Conservation (phyloP, 169 alveolate genomes). For the Plasmodium knowlesi region DNA sequence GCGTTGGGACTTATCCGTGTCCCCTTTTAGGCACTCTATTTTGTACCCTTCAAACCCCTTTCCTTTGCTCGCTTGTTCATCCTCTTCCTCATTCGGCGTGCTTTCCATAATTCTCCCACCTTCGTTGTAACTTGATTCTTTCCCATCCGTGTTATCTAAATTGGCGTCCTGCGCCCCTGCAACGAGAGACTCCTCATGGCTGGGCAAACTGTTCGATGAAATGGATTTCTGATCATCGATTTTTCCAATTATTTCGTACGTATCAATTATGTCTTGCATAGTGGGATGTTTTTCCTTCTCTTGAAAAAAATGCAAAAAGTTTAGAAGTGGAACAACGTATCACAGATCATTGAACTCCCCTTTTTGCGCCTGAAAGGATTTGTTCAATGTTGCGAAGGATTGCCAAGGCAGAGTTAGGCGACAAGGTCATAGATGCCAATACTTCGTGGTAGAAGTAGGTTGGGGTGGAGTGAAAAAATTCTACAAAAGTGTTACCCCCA, state of each 20-base stretch:
- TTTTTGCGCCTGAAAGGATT: neutral
- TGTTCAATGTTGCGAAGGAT: neutral
- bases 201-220: conserved; percentile 9
- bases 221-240: conserved; percentile 38
- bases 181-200: neutral
- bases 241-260: conserved; percentile 67
- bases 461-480: neutral
- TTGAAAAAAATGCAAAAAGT: neutral
- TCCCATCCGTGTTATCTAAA: neutral
- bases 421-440: neutral
- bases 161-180: neutral
- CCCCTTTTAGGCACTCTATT: neutral
- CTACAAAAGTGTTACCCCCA: neutral
- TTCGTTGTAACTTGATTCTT: neutral
- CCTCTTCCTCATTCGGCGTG: neutral
- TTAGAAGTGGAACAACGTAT: neutral
- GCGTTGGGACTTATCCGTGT: neutral
- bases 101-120: neutral
- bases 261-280: conserved; percentile 46
- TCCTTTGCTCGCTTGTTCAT: neutral
- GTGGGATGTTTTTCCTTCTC: neutral
- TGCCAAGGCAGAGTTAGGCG: neutral
- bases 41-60: neutral
- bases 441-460: neutral
- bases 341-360: neutral